Evolutionary conservation across 257 asterid species (phyloP).

Genomic region (Nicotiana knightiana): DNA sequence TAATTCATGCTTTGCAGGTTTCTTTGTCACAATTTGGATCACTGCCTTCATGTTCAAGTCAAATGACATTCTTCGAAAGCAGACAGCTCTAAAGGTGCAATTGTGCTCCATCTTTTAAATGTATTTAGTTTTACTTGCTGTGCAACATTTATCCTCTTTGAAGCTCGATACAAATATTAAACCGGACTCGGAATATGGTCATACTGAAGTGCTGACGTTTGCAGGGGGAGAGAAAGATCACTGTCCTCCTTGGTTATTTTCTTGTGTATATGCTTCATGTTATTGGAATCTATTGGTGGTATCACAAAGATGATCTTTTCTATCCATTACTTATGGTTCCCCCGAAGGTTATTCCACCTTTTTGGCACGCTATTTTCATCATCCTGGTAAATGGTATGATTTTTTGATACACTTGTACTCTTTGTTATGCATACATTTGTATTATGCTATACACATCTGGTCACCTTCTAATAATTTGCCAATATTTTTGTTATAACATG

Average conservation of each 20-base stretch:
- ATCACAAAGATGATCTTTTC: slow-evolving; percentile 51
- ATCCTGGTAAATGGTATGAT: slow-evolving; percentile 74
- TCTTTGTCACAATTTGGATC: slow-evolving; percentile 66
- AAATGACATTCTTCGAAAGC: slow-evolving; percentile 82
- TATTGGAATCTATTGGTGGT: slow-evolving; percentile 81
- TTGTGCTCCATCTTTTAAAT: neutral
- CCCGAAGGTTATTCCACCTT: slow-evolving; percentile 77
- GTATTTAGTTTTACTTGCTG: neutral
- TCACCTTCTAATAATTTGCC: neutral
- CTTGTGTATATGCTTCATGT: slow-evolving; percentile 54
- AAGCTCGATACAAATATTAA: neutral
- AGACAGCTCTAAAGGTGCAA: slow-evolving; percentile 88
- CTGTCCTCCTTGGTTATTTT: slow-evolving; percentile 56
- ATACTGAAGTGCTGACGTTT: slow-evolving; percentile 17
- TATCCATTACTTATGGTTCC: slow-evolving; percentile 77
- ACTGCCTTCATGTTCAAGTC: slow-evolving; percentile 79
- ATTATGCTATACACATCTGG: neutral
- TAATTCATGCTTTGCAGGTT: slow-evolving; percentile 42
- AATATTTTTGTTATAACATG: neutral
- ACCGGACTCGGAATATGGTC: neutral
- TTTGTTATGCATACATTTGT: neutral
- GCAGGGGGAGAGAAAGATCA: slow-evolving; percentile 83
- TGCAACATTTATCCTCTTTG: slow-evolving; percentile 3
- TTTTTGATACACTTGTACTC: slow-evolving; percentile 9
- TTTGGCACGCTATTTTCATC: slow-evolving; percentile 83